These are phyloP conservation scores for Geranium brycei DNA, from an alignment of 345 rosid species.

Conservation along the genomic window DNA sequence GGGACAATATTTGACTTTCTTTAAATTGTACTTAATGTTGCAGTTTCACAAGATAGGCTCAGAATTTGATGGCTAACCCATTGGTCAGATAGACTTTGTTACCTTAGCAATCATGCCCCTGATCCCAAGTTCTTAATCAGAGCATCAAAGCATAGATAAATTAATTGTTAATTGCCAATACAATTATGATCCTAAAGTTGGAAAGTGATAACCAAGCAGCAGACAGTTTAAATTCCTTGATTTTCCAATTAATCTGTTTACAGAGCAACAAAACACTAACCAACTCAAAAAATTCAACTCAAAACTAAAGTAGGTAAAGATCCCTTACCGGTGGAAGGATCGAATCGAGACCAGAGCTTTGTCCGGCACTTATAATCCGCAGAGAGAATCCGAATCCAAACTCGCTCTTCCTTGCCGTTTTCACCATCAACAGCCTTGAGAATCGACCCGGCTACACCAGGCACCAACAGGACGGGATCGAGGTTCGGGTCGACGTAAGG, in stretches of 20 bases:
- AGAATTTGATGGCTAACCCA: background rate
- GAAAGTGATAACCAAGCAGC: background rate
- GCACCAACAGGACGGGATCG: conserved; percentile 83
- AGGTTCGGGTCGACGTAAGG: conserved; percentile 65
- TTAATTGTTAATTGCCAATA: background rate
- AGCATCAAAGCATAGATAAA: background rate
- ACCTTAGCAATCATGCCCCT: background rate
- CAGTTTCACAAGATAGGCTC: background rate
- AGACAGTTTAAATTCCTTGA: no score
- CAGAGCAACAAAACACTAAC: background rate
- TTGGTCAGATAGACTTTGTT: background rate
- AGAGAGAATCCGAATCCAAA: conserved; percentile 77
- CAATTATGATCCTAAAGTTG: background rate
- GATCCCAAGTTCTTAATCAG: background rate
- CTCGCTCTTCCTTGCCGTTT: conserved; percentile 49
- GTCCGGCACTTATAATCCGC: conserved; percentile 67
- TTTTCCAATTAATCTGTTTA: no score
- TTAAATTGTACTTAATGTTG: background rate
- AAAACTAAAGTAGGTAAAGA: no score
- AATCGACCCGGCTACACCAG: conserved; percentile 85
- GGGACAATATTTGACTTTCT: no score
- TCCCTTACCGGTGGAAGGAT: no score
- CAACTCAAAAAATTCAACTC: no score
- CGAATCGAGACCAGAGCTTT: conserved; percentile 28
- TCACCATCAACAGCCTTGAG: conserved; percentile 57